These are phyloP conservation scores for Endoconidiophora polonica DNA, from an alignment of 2,329 filamentous ascomycete genomes.

Conservation along the genomic window DNA sequence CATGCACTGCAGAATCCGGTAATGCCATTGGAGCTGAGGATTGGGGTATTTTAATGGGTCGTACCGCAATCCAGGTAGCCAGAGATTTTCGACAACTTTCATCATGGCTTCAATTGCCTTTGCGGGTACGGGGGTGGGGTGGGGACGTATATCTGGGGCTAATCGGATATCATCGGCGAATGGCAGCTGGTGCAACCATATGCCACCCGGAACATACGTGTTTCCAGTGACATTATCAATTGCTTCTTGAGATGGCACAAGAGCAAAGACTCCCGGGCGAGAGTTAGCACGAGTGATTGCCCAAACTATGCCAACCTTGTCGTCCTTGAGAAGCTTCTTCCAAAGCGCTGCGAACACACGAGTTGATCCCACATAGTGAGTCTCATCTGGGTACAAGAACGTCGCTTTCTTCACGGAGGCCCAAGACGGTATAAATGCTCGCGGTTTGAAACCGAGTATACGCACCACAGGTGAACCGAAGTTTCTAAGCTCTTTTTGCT, in stretches of 20 bases:
- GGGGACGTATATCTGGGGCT: slow-evolving; percentile 42
- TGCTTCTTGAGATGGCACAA: slow-evolving; percentile 58
- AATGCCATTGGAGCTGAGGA: slow-evolving; percentile 89
- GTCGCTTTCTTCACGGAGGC: slow-evolving; percentile 71
- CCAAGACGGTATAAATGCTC: slow-evolving; percentile 61
- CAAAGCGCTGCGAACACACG: slow-evolving; percentile 84
- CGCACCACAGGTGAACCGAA: slow-evolving; percentile 74
- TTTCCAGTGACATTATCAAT: slow-evolving; percentile 47
- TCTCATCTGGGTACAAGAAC: slow-evolving; percentile 89
- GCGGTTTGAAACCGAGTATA: slow-evolving; percentile 85
- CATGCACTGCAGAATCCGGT: slow-evolving; percentile 78
- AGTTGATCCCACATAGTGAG: slow-evolving; percentile 76
- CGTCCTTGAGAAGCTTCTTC: slow-evolving; percentile 62
- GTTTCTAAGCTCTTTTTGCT: slow-evolving; percentile 58
- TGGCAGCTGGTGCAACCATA: slow-evolving; percentile 80
- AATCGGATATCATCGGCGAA: slow-evolving; percentile 78
- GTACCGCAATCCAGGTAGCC: slow-evolving; percentile 72
- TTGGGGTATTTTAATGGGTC: slow-evolving; percentile 83
- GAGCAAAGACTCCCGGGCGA: slow-evolving; percentile 60
- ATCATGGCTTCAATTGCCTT: slow-evolving; percentile 68
- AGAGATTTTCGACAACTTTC: slow-evolving; percentile 64
- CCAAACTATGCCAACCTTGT: slow-evolving; percentile 80
- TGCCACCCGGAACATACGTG: slow-evolving; percentile 59
- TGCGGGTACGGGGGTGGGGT: slow-evolving; percentile 41
- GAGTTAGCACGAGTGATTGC: slow-evolving; percentile 71